Conservation (phyloP, 495 filamentous ascomycete genomes). For the Aspergillus sclerotioniger region DNA sequence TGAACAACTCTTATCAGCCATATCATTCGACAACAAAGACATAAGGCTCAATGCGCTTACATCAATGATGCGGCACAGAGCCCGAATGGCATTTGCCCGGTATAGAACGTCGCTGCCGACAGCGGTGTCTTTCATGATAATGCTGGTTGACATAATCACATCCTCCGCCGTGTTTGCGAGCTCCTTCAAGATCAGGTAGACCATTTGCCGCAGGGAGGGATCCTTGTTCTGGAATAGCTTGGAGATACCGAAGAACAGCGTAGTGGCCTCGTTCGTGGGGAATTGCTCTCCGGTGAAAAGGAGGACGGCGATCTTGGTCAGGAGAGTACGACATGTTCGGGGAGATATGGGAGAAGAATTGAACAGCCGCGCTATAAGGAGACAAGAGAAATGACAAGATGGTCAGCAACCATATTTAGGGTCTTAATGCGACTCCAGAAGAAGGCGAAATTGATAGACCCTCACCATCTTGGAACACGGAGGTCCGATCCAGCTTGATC, state of each 20-base stretch:
- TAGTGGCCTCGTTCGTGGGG: constrained; percentile 94
- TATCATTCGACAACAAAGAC: neutral
- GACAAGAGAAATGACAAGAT: constrained; percentile 9
- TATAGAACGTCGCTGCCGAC: constrained; percentile 94
- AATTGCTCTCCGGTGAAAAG: constrained; percentile 96
- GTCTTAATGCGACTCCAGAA: constrained; percentile 12
- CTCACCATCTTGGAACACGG: constrained; percentile 98
- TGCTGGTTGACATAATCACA: constrained; percentile 99
- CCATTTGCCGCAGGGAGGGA: constrained; percentile 97
- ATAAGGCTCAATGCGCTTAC: constrained; percentile 47
- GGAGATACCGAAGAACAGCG: constrained; percentile 98
- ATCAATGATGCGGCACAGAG: constrained; percentile 96
- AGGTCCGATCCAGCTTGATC: constrained; percentile 95
- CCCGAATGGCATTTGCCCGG: constrained; percentile 93
- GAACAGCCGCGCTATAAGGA: constrained; percentile 81
- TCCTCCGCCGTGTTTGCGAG: constrained; percentile 94
- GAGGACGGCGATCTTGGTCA: constrained; percentile 96
- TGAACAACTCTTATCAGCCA: constrained; percentile 12
- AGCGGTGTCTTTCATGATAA: constrained; percentile 99
- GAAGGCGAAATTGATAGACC: constrained; percentile 22
- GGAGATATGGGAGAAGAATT: constrained; percentile 94
- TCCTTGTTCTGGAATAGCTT: constrained; percentile 99
- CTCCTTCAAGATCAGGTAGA: constrained; percentile 97
- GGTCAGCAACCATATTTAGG: constrained; percentile 18
- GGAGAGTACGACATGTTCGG: constrained; percentile 87